Conservation (phyloP, 768 basidiomycete species). For the Exidia glandulosa region DNA sequence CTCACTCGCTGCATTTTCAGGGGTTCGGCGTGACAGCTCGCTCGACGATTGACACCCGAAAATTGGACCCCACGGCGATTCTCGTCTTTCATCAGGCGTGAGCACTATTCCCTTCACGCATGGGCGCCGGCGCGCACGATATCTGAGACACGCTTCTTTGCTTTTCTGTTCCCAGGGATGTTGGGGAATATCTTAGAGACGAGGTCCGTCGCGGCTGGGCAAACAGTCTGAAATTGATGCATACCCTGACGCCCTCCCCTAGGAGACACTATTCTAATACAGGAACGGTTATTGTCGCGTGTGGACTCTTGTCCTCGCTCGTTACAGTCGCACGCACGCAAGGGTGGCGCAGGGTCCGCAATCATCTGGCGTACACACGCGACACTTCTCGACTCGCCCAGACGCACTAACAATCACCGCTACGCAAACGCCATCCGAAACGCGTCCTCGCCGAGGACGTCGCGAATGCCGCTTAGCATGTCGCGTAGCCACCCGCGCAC, state of each 20-base stretch:
- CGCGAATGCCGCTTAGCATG: constrained; percentile 38
- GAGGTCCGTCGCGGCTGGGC: constrained; percentile 41
- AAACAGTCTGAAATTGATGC: neutral
- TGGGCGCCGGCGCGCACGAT: neutral
- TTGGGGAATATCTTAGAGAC: constrained; percentile 95
- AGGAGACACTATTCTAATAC: constrained; percentile 70
- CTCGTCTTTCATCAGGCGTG: constrained; percentile 98
- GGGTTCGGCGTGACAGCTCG: constrained; percentile 97
- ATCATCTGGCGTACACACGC: neutral
- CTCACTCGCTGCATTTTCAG: constrained; percentile 29
- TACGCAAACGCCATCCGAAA: constrained; percentile 47
- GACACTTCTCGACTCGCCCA: neutral
- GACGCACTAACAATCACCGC: neutral
- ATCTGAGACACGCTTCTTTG: neutral
- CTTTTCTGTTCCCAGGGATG: constrained; percentile 47
- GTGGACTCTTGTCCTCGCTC: neutral
- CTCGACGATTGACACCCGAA: constrained; percentile 90
- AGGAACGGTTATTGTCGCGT: neutral
- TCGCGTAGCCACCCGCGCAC: constrained; percentile 61
- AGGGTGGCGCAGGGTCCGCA: neutral
- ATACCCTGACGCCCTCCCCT: neutral
- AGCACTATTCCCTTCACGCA: constrained; percentile 19
- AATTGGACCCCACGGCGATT: constrained; percentile 93
- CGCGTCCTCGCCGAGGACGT: constrained; percentile 49
- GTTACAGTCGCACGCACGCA: neutral